Base-by-base conservation (phyloP, 148 eudicot genomes). In the Silene latifolia region DNA sequence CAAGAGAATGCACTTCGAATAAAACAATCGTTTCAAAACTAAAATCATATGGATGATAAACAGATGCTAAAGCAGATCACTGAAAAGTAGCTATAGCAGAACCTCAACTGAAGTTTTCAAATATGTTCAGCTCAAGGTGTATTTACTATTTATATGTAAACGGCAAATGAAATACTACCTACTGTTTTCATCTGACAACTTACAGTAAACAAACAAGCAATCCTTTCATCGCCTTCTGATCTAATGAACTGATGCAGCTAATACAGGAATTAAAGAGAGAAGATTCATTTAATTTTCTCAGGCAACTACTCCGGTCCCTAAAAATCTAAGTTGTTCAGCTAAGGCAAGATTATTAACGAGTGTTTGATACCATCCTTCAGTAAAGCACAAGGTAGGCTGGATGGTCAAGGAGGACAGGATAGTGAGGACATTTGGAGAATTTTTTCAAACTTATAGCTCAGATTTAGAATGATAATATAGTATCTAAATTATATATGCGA, bases 281-380 rank as follows among this genome's bases (percentile, higher is more conserved):
- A 8, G 23, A 60, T 20, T 19, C 25, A 19, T 18, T 59, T 8
- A 59, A 56, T n/a, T n/a, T 59, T 59, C 12, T 59, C 63, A 59
- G 25, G 7, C 23, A 21, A 59, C 12, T 2, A 21, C 7, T 21
- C 9, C 12, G 23, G 64, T 60, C 63, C 12, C 63, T 5, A 19
- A 19, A 59, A 60, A 60, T 60, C 63, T 60, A 60, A 23, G 14
- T 60, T 60, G 63, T 60, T 20, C 63, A 60, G 63, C 24, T 60
- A 21, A 60, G 63, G 12, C 24, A 2, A 21, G 63, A 60, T 21
- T 1, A 19, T 23, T 7, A 20, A 60, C 8, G 63, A 60, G 25
- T 23, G 12, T 60, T 60, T 11, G 24, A 10, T 7, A 60, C 27
- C 63, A 60, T 7, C 13, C 24, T 60, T 60, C 27, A 21, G 27